phyloP scores from a whole-genome alignment of 768 basidiomycete genomes.

The Suillus americanus region DNA sequence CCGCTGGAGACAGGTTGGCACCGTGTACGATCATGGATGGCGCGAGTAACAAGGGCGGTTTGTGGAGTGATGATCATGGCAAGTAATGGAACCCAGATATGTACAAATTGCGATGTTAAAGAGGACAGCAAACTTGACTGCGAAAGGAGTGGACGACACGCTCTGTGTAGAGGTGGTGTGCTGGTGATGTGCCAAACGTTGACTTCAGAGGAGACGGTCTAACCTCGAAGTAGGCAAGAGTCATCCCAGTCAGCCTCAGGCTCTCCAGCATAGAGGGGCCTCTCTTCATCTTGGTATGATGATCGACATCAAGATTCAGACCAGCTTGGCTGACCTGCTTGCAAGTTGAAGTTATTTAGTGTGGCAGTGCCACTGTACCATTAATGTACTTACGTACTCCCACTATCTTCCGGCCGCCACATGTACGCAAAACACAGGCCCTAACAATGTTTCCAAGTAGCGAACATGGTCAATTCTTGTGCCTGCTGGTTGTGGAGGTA shows the following conservation, averaged over 20 bases:
- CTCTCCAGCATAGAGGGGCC: neutral
- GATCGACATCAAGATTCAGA: neutral
- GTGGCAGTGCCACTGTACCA: neutral
- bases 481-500: neutral
- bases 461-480: neutral
- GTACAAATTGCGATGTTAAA: neutral
- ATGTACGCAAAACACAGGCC: neutral
- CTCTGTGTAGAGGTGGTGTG: neutral
- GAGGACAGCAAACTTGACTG: conserved; percentile 1
- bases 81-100: neutral
- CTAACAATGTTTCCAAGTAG: neutral
- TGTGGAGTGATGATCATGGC: neutral
- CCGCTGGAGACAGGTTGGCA: conserved; percentile 15
- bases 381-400: too few species aligned
- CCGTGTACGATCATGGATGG: neutral
- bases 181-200: neutral
- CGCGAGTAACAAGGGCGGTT: neutral
- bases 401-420: too few species aligned
- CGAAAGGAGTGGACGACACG: conserved; percentile 4
- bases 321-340: neutral
- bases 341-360: neutral
- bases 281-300: neutral
- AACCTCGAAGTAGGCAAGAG: neutral
- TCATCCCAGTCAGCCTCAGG: neutral
- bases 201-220: neutral